Evolutionary conservation across 2,329 filamentous ascomycete species (phyloP).

Genomic region (Pseudogymnoascus sp.): DNA sequence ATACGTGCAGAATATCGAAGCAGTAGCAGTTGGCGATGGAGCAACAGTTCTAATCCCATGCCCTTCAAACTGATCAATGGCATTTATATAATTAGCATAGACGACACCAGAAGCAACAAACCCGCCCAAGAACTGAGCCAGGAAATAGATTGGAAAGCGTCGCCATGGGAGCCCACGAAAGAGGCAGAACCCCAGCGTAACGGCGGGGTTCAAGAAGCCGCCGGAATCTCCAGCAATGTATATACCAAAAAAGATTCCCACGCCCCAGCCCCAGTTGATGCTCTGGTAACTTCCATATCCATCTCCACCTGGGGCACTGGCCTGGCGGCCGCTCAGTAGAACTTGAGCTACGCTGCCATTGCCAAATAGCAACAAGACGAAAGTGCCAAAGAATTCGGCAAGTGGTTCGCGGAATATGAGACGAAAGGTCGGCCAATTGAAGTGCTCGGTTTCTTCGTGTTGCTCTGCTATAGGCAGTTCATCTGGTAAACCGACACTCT

Average conservation of each 20-base stretch:
- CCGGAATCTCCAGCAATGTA: conserved; percentile 59
- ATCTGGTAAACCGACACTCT: not conserved
- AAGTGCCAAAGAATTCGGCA: conserved; percentile 60
- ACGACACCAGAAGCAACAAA: conserved; percentile 54
- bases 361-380: conserved; percentile 61
- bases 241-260: conserved; percentile 62
- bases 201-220: conserved; percentile 62
- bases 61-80: conserved; percentile 58
- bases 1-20: conserved; percentile 67
- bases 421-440: conserved; percentile 47
- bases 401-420: conserved; percentile 48
- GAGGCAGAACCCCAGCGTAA: conserved; percentile 61
- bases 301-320: conserved; percentile 17
- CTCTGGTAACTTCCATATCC: conserved; percentile 24
- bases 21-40: conserved; percentile 50
- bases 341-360: conserved; percentile 66
- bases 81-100: conserved; percentile 56
- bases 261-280: conserved; percentile 32
- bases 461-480: conserved; percentile 21
- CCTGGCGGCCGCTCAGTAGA: conserved; percentile 39
- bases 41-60: conserved; percentile 54
- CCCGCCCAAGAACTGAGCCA: conserved; percentile 59
- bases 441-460: conserved; percentile 27
- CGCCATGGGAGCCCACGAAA: conserved; percentile 62
- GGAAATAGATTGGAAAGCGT: conserved; percentile 58